Conservation (phyloP, 345 rosid species). For the Brassica nigra region DNA sequence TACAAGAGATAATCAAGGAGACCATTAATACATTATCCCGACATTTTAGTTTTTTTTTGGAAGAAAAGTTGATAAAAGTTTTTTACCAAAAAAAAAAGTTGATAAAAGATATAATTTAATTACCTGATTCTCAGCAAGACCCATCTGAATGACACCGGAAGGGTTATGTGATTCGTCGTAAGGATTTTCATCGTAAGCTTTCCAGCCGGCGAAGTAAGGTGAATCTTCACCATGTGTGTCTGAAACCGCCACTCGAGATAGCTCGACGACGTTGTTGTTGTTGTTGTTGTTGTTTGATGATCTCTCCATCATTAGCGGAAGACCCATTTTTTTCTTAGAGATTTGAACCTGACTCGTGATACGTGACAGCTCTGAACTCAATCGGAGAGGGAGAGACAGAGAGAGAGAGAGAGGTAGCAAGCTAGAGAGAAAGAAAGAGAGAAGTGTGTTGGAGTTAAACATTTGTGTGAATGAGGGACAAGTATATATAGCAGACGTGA, state of each 20-base stretch:
- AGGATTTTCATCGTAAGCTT: conserved; percentile 88
- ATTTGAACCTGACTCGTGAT: conserved; percentile 18
- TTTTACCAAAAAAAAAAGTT: not conserved
- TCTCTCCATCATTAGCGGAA: conserved; percentile 55
- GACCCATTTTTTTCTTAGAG: conserved; percentile 53
- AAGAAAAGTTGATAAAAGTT: not conserved
- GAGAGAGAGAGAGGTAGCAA: not conserved
- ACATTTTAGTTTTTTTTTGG: not conserved
- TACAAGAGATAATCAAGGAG: not conserved
- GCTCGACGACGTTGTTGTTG: conserved; percentile 45
- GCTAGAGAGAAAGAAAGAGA: conserved; percentile 12
- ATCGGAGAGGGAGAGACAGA: conserved; percentile 16
- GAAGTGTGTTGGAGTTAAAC: conserved; percentile 49
- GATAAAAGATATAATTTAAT: not conserved
- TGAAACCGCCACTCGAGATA: conserved; percentile 75
- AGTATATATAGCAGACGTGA: conserved; percentile 49
- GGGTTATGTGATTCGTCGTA: conserved; percentile 63
- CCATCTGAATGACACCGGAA: conserved; percentile 97
- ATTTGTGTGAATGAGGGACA: conserved; percentile 28
- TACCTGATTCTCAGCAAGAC: conserved; percentile 95
- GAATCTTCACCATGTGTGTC: conserved; percentile 93
- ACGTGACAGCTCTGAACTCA: conserved; percentile 27
- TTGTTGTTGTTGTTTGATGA: conserved; percentile 33
- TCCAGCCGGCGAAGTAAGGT: conserved; percentile 98
- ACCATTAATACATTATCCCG: not conserved